A percentile compares a stretch with the other conserved stretches of the same genome.
Conservation (phyloP, 306 rosid species). For the Macrotyloma uniflorum region DNA sequence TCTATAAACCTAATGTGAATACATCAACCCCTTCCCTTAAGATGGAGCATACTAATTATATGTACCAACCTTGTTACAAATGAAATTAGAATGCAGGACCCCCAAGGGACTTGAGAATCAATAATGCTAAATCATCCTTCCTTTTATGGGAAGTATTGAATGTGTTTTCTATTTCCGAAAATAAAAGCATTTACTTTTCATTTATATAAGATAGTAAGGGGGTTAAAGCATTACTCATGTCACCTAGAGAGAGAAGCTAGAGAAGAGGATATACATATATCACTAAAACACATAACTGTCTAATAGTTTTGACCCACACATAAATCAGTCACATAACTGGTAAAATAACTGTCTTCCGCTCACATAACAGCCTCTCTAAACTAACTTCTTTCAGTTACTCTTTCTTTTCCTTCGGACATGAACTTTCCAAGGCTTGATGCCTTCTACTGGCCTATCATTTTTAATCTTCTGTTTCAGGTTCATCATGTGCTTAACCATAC, state of each 20-base stretch:
- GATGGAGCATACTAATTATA: neutral
- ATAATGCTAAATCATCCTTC: neutral
- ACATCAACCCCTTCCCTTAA: neutral
- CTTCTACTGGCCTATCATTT: neutral
- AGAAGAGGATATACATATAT: no score
- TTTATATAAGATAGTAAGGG: neutral
- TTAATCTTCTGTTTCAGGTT: conserved; percentile 56
- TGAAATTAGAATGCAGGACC: neutral
- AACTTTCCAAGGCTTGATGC: neutral
- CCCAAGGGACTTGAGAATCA: neutral
- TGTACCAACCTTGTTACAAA: neutral
- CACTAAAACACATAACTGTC: no score
- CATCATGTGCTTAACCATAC: conserved; percentile 98
- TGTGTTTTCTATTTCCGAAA: neutral
- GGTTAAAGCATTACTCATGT: neutral
- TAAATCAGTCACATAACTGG: no score
- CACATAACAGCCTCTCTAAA: neutral
- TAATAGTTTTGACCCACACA: no score
- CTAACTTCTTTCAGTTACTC: neutral
- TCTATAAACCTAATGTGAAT: neutral
- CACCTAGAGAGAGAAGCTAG: neutral
- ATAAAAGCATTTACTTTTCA: neutral
- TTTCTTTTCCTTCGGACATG: neutral
- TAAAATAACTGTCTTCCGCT: no score
- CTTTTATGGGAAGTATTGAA: neutral